Evolutionary conservation across 1,284 basidiomycete genomes (phyloP).

Genomic region (Cryptococcus sp.): DNA sequence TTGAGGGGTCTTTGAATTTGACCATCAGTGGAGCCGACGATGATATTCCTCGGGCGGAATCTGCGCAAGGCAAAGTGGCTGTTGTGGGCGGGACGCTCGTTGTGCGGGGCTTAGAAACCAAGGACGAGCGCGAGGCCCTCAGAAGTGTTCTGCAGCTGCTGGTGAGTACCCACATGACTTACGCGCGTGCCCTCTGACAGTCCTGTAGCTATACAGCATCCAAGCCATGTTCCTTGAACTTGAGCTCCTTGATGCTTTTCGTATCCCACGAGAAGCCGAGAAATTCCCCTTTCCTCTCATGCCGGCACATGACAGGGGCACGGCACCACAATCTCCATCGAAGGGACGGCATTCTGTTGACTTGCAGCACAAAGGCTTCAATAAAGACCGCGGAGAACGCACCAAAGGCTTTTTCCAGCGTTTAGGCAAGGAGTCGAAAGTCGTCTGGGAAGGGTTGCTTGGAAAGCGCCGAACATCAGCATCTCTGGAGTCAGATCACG

Average conservation of each 20-base stretch:
- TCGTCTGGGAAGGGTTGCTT: slow-evolving; percentile 28
- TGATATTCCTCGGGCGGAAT: slow-evolving; percentile 25
- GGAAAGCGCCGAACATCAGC: slow-evolving; percentile 15
- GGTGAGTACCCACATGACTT: slow-evolving; percentile 21
- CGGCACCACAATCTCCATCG: not conserved
- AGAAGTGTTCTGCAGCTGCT: slow-evolving; percentile 26
- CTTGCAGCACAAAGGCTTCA: slow-evolving; percentile 1
- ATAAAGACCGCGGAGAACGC: slow-evolving; percentile 7
- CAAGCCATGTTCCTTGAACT: slow-evolving; percentile 36
- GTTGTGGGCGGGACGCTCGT: slow-evolving; percentile 40
- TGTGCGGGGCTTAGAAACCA: slow-evolving; percentile 21
- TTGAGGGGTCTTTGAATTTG: not conserved
- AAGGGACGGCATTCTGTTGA: slow-evolving; percentile 4
- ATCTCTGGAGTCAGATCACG: not conserved
- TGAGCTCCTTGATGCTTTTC: slow-evolving; percentile 34
- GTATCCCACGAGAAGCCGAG: slow-evolving; percentile 33
- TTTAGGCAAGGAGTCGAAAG: slow-evolving; percentile 30
- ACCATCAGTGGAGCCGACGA: slow-evolving; percentile 26
- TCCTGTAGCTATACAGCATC: slow-evolving; percentile 33
- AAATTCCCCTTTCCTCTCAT: slow-evolving; percentile 21
- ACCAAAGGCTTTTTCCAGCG: slow-evolving; percentile 30
- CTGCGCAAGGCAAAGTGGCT: slow-evolving; percentile 13
- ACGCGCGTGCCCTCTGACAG: not conserved
- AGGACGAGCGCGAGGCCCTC: slow-evolving; percentile 25
- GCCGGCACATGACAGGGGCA: not conserved